Base-by-base conservation (phyloP, 176 grass and related monocot genomes). In the Zea mays region DNA sequence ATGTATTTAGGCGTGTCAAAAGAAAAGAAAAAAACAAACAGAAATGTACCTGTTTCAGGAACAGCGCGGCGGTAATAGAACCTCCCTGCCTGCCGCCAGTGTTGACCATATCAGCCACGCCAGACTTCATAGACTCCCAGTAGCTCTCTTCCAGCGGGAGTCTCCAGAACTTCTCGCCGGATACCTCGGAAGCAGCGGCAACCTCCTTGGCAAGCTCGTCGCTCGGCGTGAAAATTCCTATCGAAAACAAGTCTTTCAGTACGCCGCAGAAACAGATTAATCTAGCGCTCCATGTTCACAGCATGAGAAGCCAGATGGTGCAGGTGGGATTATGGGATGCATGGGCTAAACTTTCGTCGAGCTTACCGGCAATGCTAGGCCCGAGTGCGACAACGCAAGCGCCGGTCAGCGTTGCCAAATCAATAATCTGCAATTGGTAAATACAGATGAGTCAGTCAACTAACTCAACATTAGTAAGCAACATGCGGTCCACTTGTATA, bases 21-120 rank as follows among this genome's bases (percentile, higher is more conserved):
- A 27, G 1, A 27, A 27, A 27, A 27, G 1, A 27, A 27, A 27
- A 0, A 27, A 27, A 27, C 27, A 27, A 56, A 51, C n/a, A 56
- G 21, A 72, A 66, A 8, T 39, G 11, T 82, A 98, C 96, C 96
- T 98, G 96, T 61, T 94, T 98, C 68, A 98, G 85, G 87, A 98
- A 94, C 10, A 98, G 85, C 13, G 96, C 96, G 8, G 89, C 96
- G 1, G 85, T 94, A 48, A 98, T 98, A 58, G 96, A 82, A 8
- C 92, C 96, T 8, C 96, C 96, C 59, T 92, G 96, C 51, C 92
- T 90, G 15, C 92, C 85, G 2, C 96, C 96, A 4, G 92, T 92
- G 81, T 98, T 98, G 17, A 92, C 87, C 96, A 98, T 98, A 64
- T 98, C 96, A 60, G 96, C 96, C 47, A 98, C 96, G 8, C 96